Base-by-base conservation (phyloP, 176 grass and related monocot species). In the Musa beccarii region DNA sequence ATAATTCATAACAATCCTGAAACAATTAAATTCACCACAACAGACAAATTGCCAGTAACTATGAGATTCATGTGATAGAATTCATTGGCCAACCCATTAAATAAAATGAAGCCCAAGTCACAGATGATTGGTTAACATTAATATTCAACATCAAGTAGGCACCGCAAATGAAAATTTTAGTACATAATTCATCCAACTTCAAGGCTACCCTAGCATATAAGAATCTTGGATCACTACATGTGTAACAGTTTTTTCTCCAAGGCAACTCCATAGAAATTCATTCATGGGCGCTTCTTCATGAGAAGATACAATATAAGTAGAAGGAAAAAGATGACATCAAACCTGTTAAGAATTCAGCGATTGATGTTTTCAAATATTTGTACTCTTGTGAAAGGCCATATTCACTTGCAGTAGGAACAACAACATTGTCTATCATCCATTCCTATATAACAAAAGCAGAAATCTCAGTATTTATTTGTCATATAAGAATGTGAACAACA, bases 391-490 rank as follows among this genome's bases (percentile, higher is more conserved):
- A 66, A 17, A 98, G 84, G 50, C 86, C 90, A 28, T 91, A 91
- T 10, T 78, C 85, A 82, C 82, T 82, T 69, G 90, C 94, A 68
- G 82, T 56, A 79, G 94, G 90, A 82, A 98, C 90, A 6, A 98
- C 90, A 15, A 91, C 80, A 62, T 98, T 98, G 85, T 98, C 90
- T 1, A 98, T 91, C 28, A 69, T 77, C 90, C 88, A 98, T 84
- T 84, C 77, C 94, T 93, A 82, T n/a, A 64, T 28, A 80, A 79
- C 28, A 79, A 80, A 85, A 86, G 52, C 6, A 22, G 62, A 28
- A 10, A 72, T 34, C 25, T 63, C 71, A 17, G 17, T 59, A 25
- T 43, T 52, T 25, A 23, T 73, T 16, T 53, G 22, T 43, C 51
- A 73, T 16, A 29, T 49, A 67, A 20, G 20, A 51, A 80, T 19